Conservation (phyloP, 1,139 yeast species). For the Sugiyamaella neomexicana region DNA sequence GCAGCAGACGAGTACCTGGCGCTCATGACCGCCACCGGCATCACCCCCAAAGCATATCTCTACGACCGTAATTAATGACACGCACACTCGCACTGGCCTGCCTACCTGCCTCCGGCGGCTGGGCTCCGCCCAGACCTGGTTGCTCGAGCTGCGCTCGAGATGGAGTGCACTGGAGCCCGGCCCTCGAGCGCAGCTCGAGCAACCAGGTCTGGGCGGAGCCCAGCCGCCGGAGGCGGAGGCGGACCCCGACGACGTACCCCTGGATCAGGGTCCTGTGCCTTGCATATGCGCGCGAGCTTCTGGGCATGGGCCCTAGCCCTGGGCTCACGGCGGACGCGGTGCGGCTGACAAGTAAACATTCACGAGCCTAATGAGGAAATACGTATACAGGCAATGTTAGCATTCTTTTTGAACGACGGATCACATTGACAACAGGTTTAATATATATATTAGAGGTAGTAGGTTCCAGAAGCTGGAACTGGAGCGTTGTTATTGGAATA, state of each 20-base stretch:
- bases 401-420: constrained; percentile 5
- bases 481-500: neutral
- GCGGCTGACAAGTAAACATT: constrained; percentile 13
- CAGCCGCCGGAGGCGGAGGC: no score
- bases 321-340: no score
- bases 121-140: no score
- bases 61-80: neutral
- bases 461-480: neutral
- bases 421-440: neutral
- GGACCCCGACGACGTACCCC: no score
- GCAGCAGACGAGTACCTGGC: constrained; percentile 8
- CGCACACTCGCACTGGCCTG: no score
- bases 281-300: no score
- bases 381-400: constrained; percentile 6
- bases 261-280: no score
- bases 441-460: neutral
- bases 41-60: constrained; percentile 11
- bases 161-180: no score
- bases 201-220: no score
- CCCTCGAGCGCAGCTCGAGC: neutral
- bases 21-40: constrained; percentile 8
- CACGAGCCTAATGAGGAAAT: constrained; percentile 8
- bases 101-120: no score
- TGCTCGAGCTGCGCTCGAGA: no score
- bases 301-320: neutral